These are phyloP conservation scores for Allantophomopsis lycopodina DNA, from an alignment of 2,329 filamentous ascomycete genomes.

Conservation along the genomic window DNA sequence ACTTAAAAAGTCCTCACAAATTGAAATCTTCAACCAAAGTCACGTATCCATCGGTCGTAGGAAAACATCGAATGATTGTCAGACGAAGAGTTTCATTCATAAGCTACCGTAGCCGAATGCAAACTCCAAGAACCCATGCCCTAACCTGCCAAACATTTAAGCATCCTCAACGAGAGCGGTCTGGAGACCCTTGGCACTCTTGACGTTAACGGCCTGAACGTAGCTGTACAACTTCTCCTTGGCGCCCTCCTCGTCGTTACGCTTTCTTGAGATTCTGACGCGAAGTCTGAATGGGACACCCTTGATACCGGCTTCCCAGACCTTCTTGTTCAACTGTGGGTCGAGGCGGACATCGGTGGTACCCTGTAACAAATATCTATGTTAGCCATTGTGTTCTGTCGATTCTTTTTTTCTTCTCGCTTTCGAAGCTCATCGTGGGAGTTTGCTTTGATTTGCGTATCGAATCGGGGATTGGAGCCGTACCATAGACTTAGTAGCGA, in stretches of 20 bases:
- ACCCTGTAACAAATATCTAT: slow-evolving; percentile 41
- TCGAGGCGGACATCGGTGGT: slow-evolving; percentile 95
- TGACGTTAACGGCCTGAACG: slow-evolving; percentile 98
- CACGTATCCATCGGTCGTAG: no score
- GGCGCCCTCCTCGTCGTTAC: slow-evolving; percentile 99
- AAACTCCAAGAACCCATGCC: slow-evolving; percentile 6
- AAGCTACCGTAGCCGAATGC: slow-evolving; percentile 6
- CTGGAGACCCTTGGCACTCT: slow-evolving; percentile 95
- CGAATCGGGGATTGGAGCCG: slow-evolving; percentile 19
- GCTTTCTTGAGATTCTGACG: slow-evolving; percentile 96
- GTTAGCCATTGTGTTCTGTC: not conserved
- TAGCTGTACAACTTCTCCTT: slow-evolving; percentile 99
- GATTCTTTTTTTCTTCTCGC: no score
- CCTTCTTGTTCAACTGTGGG: slow-evolving; percentile 99
- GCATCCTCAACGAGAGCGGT: slow-evolving; percentile 72
- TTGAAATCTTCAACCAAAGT: no score
- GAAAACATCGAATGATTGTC: no score
- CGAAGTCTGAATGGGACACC: slow-evolving; percentile 95
- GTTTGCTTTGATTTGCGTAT: no score
- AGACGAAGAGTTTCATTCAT: slow-evolving; percentile 5
- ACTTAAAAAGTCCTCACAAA: no score
- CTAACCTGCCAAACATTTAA: slow-evolving; percentile 22
- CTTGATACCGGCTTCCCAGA: slow-evolving; percentile 99
- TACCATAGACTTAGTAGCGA: slow-evolving; percentile 94
- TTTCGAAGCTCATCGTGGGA: no score